Evolutionary conservation across 2,329 filamentous ascomycete species (phyloP).

Genomic region (Colletotrichum orchidophilum): DNA sequence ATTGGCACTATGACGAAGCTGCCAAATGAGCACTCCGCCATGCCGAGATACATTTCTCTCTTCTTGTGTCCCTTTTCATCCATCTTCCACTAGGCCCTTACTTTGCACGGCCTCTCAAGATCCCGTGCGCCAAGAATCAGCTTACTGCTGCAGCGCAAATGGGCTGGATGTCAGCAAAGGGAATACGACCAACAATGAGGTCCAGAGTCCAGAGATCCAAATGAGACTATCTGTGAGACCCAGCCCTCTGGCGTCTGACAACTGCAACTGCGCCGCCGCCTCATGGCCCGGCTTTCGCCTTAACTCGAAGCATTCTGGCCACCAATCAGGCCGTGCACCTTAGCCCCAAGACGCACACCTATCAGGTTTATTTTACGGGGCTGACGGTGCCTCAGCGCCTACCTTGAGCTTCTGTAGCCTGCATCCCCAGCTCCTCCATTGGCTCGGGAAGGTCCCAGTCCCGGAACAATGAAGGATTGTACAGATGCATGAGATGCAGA

Average conservation of each 20-base stretch:
- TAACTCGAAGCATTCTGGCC: neutral
- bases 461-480: neutral
- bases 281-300: neutral
- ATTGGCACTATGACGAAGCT: neutral
- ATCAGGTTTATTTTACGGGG: neutral
- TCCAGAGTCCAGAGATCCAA: neutral
- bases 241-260: conserved; percentile 14
- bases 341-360: conserved; percentile 4
- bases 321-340: neutral
- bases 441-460: neutral
- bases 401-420: neutral
- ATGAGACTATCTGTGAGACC: neutral
- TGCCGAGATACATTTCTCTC: neutral
- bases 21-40: neutral
- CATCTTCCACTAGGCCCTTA: neutral
- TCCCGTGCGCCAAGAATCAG: conserved; percentile 15
- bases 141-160: conserved; percentile 1
- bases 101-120: neutral
- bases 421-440: neutral
- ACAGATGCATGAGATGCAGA: neutral
- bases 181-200: neutral
- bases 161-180: neutral
- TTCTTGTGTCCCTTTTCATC: neutral
- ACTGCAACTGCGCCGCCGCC: conserved; percentile 21
- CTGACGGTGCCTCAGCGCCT: neutral